Evolutionary conservation across 192 early-diverging fungal species (phyloP), one percentile per base, ranked within the genome.

Genomic region (Kappamyces sp.): DNA sequence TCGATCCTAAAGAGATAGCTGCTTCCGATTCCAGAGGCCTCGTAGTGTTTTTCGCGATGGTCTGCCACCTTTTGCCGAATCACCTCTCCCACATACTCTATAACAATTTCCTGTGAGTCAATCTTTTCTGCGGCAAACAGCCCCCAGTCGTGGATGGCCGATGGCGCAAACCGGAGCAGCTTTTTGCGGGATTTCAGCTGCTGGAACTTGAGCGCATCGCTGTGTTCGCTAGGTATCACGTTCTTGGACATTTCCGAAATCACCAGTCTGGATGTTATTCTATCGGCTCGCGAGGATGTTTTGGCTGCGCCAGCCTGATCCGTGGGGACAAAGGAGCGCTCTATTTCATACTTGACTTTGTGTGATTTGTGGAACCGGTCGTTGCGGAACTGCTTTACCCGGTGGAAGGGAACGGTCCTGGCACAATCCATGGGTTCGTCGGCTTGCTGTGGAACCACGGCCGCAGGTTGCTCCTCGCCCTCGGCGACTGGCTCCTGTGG

Each of bases 121-220:
- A 99, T 97, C n/a, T 79, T 81, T 68, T 96, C 93, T 55, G 86
- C 77, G 3, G 97, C 92, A 86, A 95, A 99, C 61, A 98, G 72
- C 1, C 97, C 97, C 93, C 91, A 96, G 74, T 97, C 92, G 72
- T 99, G 97, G 66, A 99, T 99, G 12, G 84, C 78, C n/a, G 86
- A 89, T 66, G 89, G 90, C 2, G 87, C 90, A 70, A 99, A 97
- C 37, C 83, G 82, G 39, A 99, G 82, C 49, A 87, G 77, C 70
- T 96, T 94, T 58, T 88, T 90, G 3, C 94, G 87, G 13, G 80
- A 82, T 63, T 94, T 93, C 51, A 99, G 85, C 73, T 93, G 91
- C 59, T 92, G 92, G 69, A 94, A 96, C 60, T 89, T 87, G 57
- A 92, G 70, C 2, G 88, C 75, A 69, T 97, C 93, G 6, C 48